phyloP scores from a whole-genome alignment of 495 filamentous ascomycete genomes.

The Annulohypoxylon bovei region DNA sequence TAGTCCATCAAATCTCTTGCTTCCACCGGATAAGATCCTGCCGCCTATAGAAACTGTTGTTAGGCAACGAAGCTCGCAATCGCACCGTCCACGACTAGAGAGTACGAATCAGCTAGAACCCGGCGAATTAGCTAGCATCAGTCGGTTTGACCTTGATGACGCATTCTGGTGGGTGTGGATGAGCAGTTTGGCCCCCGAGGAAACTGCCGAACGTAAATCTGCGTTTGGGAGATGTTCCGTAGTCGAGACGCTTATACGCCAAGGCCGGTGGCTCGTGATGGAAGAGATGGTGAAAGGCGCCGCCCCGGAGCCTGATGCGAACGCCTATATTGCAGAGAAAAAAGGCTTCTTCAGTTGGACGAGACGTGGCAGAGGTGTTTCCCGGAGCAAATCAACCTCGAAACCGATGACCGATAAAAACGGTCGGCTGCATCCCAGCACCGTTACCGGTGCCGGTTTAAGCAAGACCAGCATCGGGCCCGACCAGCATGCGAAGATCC shows the following conservation, averaged over 20 bases:
- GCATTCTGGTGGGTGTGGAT: conserved; percentile 99
- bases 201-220: conserved; percentile 83
- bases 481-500: conserved; percentile 92
- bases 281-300: conserved; percentile 98
- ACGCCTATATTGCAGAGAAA: conserved; percentile 92
- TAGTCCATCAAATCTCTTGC: conserved; percentile 66
- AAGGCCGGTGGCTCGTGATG: conserved; percentile 89
- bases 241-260: conserved; percentile 83
- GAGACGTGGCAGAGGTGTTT: conserved; percentile 71
- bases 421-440: conserved; percentile 45
- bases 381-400: conserved; percentile 72
- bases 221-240: conserved; percentile 94
- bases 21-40: conserved; percentile 90
- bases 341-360: conserved; percentile 89
- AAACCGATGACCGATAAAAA: conserved; percentile 55
- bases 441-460: conserved; percentile 58
- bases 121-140: conserved; percentile 93
- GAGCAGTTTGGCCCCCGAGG: conserved; percentile 91
- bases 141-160: conserved; percentile 86
- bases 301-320: conserved; percentile 82
- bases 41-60: conserved; percentile 79
- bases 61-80: conserved; percentile 86
- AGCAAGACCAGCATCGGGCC: conserved; percentile 91
- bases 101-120: conserved; percentile 77
- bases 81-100: conserved; percentile 76